Conservation (phyloP, 2,329 filamentous ascomycete genomes). For the Alternaria ethzedia region DNA sequence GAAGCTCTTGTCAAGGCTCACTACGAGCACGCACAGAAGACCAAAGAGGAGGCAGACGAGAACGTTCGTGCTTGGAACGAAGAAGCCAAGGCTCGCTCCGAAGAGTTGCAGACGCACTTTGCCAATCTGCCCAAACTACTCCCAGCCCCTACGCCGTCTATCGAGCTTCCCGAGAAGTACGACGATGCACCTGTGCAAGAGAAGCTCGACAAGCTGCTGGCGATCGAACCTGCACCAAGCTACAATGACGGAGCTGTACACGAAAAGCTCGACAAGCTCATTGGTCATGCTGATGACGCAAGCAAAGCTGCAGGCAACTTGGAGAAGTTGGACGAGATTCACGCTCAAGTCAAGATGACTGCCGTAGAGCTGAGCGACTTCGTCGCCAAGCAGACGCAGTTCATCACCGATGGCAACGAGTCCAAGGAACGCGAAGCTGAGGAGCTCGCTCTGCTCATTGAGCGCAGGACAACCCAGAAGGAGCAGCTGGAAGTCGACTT, state of each 20-base stretch:
- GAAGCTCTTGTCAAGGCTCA: slow-evolving; percentile 82
- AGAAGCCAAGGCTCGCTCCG: slow-evolving; percentile 51
- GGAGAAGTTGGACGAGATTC: slow-evolving; percentile 84
- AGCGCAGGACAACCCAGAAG: slow-evolving; percentile 73
- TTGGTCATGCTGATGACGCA: slow-evolving; percentile 66
- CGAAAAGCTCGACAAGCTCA: slow-evolving; percentile 61
- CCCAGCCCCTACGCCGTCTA: slow-evolving; percentile 57
- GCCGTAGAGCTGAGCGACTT: slow-evolving; percentile 85
- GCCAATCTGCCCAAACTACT: slow-evolving; percentile 54
- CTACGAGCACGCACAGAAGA: slow-evolving; percentile 81
- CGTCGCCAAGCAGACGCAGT: slow-evolving; percentile 75
- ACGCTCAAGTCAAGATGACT: slow-evolving; percentile 83
- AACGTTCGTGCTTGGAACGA: slow-evolving; percentile 51
- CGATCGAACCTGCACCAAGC: slow-evolving; percentile 34
- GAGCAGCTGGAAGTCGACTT: slow-evolving; percentile 62
- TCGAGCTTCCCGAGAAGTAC: slow-evolving; percentile 47
- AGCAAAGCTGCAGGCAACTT: slow-evolving; percentile 76
- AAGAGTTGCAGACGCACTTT: slow-evolving; percentile 51
- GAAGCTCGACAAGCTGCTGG: slow-evolving; percentile 62
- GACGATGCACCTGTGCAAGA: slow-evolving; percentile 67
- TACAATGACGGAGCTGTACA: slow-evolving; percentile 60
- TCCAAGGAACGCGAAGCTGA: slow-evolving; percentile 79
- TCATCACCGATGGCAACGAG: slow-evolving; percentile 78
- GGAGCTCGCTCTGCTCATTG: slow-evolving; percentile 79
- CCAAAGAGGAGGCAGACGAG: slow-evolving; percentile 53